Evolutionary conservation across 306 rosid species (phyloP).

Genomic region (Begonia loranthoides): DNA sequence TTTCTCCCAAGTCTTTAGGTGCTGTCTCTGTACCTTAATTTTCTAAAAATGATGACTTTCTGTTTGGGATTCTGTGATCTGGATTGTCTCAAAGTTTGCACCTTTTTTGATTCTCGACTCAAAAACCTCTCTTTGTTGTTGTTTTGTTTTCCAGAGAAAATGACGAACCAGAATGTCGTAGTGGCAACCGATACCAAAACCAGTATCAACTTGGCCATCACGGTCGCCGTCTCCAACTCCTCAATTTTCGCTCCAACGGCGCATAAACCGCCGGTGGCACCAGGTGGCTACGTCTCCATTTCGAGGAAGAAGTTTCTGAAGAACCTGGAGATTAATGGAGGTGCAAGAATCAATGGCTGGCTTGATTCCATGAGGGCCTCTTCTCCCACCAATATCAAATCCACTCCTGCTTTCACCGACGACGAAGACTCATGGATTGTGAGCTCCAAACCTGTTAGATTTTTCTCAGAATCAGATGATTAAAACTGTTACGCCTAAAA

Average conservation of each 20-base stretch:
- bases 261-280: constrained; percentile 40
- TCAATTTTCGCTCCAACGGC: constrained; percentile 23
- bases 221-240: constrained; percentile 22
- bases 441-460: constrained; percentile 6
- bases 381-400: constrained; percentile 62
- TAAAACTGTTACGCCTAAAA: not conserved
- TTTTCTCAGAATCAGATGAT: not conserved
- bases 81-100: not conserved
- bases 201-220: constrained; percentile 22
- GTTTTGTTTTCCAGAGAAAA: constrained; percentile 12
- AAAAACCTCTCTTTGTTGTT: not conserved
- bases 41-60: not conserved
- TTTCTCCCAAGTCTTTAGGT: not conserved
- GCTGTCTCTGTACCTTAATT: not conserved
- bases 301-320: constrained; percentile 37
- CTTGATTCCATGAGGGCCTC: constrained; percentile 92
- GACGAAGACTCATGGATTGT: constrained; percentile 58
- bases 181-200: constrained; percentile 26
- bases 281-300: constrained; percentile 49
- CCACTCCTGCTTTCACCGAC: constrained; percentile 33
- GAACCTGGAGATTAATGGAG: constrained; percentile 63
- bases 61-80: not conserved
- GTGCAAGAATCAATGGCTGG: constrained; percentile 50
- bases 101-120: not conserved
- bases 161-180: constrained; percentile 73